Evolutionary conservation across 805 yeast species (phyloP), one percentile per base, ranked within the genome.

Genomic region (Candida ulmi): DNA sequence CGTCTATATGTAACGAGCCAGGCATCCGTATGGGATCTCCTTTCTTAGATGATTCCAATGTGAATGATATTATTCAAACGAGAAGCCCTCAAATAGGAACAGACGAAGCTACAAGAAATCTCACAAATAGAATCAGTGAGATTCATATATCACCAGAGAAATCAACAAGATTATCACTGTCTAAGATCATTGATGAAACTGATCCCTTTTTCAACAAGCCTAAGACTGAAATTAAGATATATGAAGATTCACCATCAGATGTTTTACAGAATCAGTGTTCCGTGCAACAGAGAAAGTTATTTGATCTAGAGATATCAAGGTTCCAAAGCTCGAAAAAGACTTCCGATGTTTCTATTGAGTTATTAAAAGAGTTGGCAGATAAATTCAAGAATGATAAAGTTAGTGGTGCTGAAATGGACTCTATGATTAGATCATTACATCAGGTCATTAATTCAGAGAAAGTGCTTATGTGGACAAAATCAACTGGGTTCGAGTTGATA

Each of bases 71-170:
- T 8, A 11, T 38, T 21, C 9, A 21, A 21, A 21, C 24, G 9
- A 21, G 24, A 21, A 9, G 9, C 9, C 9, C 24, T 7, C 24
- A 21, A 6, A 21, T 44, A n/a, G 24, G 19, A 8, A 33, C 37
- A 30, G 59, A 52, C 38, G 56, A 55, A 7, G 41, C 31, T 0
- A 52, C 58, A 1, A 40, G 36, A 17, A 42, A 48, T 12, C 40
- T 55, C 16, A 52, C 60, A 4, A 33, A 40, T 12, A 39, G 46
- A 24, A 46, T 55, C 19, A 40, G 39, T 17, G 47, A 45, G 4
- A 50, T 55, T 11, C 46, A 52, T 29, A 55, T 55, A 9, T 52
- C 59, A 1, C 58, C 59, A 11, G 45, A 50, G 34, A 54, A 52
- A 39, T 26, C 43, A n/a, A 46, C 45, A 17, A 40, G 47, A 33